Conservation (phyloP, 805 yeast species). For the Metahyphopichia silvanorum region DNA sequence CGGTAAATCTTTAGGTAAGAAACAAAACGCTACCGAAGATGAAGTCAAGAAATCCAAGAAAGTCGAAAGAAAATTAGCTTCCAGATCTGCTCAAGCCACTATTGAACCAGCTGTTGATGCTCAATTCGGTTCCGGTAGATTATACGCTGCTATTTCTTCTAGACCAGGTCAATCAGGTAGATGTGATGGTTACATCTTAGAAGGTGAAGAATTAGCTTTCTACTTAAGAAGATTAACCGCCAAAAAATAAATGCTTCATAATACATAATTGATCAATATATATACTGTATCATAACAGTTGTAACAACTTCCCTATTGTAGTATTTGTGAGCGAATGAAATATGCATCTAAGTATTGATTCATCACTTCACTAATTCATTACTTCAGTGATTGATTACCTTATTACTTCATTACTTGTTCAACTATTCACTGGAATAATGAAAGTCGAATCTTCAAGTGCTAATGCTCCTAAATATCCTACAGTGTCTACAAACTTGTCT, state of each 20-base stretch:
- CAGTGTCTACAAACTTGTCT: no score
- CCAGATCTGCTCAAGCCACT: conserved; percentile 83
- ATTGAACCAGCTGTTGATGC: conserved; percentile 88
- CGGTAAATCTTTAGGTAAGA: conserved; percentile 92
- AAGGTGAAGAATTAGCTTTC: conserved; percentile 99
- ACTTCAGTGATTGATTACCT: no score
- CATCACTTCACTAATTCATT: conserved; percentile 1
- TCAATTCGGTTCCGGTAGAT: conserved; percentile 98
- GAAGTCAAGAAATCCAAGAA: conserved; percentile 66
- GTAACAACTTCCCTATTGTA: conserved; percentile 1
- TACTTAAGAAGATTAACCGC: conserved; percentile 99
- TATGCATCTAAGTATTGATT: background rate
- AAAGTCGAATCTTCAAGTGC: no score
- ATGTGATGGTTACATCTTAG: conserved; percentile 99
- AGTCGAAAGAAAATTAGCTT: conserved; percentile 88
- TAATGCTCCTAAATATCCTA: no score
- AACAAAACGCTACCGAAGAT: conserved; percentile 56
- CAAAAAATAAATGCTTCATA: conserved; percentile 72
- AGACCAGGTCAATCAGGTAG: conserved; percentile 99
- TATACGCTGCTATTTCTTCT: conserved; percentile 97
- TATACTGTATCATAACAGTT: conserved; percentile 1
- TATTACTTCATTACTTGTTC: no score
- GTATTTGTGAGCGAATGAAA: no score
- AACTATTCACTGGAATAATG: no score
- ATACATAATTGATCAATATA: background rate